These are phyloP conservation scores for Arachnomyces sp. DNA, from an alignment of 2,329 filamentous ascomycete species.

Conservation along the genomic window DNA sequence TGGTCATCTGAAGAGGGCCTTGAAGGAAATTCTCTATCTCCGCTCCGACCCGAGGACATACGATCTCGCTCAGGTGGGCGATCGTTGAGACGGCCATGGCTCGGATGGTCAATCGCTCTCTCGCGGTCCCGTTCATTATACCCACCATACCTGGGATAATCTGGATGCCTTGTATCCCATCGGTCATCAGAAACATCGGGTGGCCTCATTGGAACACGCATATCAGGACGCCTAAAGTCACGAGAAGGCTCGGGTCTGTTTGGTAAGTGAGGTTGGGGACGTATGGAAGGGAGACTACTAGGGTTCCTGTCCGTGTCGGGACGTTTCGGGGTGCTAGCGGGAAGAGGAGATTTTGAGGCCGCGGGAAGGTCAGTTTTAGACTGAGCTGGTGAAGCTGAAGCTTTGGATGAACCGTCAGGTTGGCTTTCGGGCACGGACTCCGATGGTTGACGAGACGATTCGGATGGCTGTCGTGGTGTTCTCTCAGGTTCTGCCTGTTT, in stretches of 20 bases:
- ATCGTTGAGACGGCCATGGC: slow-evolving; percentile 28
- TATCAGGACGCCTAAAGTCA: slow-evolving; percentile 28
- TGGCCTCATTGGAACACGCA: slow-evolving; percentile 28
- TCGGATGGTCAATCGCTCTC: slow-evolving; percentile 27
- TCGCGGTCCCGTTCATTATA: slow-evolving; percentile 31
- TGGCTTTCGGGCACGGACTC: slow-evolving; percentile 1
- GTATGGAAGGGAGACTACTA: slow-evolving; percentile 17
- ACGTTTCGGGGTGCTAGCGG: slow-evolving; percentile 28
- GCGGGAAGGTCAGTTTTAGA: slow-evolving; percentile 20
- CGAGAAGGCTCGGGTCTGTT: slow-evolving; percentile 25
- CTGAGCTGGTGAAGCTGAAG: slow-evolving; percentile 14
- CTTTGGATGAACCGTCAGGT: not conserved
- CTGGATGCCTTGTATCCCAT: slow-evolving; percentile 27
- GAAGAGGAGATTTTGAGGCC: slow-evolving; percentile 21
- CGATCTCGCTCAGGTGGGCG: slow-evolving; percentile 21
- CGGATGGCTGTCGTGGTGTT: slow-evolving; percentile 6
- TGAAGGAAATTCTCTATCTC: slow-evolving; percentile 23
- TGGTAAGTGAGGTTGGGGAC: slow-evolving; percentile 29
- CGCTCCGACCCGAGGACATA: slow-evolving; percentile 11
- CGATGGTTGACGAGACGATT: slow-evolving; percentile 2
- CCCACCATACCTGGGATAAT: slow-evolving; percentile 28
- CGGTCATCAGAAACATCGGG: slow-evolving; percentile 32
- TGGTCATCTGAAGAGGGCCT: slow-evolving; percentile 31
- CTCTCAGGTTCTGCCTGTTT: slow-evolving; percentile 2
- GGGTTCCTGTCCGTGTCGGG: slow-evolving; percentile 30